Evolutionary conservation across 108 stramenopile species (phyloP).

Genomic region (Pseudonitzschia multistriata): DNA sequence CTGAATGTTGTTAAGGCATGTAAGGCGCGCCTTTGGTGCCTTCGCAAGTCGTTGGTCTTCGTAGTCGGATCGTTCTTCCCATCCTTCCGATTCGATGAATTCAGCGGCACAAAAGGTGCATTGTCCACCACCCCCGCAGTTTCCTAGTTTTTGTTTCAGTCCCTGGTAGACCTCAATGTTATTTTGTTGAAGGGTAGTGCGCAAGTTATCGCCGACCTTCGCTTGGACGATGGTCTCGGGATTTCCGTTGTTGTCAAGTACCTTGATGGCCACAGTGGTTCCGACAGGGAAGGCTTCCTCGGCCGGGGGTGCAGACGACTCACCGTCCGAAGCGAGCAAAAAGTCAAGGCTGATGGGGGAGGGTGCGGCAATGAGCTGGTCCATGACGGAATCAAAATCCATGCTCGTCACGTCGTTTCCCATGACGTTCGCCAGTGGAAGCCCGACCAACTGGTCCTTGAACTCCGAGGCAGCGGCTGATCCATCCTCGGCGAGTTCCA

Average conservation of each 20-base stretch:
- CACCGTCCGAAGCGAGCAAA: background rate
- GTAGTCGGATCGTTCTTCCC: slow-evolving; percentile 71
- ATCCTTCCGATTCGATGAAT: slow-evolving; percentile 56
- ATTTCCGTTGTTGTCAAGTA: slow-evolving; percentile 52
- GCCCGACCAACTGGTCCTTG: slow-evolving; percentile 39
- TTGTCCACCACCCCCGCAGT: slow-evolving; percentile 75
- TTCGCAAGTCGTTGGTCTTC: slow-evolving; percentile 59
- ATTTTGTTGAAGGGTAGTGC: slow-evolving; percentile 59
- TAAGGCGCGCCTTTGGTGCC: slow-evolving; percentile 46
- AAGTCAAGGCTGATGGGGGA: slow-evolving; percentile 60
- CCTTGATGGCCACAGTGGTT: slow-evolving; percentile 55
- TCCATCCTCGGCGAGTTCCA: slow-evolving; percentile 60
- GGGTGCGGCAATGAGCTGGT: slow-evolving; percentile 56
- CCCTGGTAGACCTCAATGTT: slow-evolving; percentile 75
- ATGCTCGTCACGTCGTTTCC: slow-evolving; percentile 53
- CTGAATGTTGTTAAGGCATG: slow-evolving; percentile 79
- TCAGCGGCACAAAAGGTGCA: slow-evolving; percentile 82
- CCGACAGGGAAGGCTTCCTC: slow-evolving; percentile 48
- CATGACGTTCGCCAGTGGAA: slow-evolving; percentile 45
- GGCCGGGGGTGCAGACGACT: slow-evolving; percentile 9
- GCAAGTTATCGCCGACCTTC: slow-evolving; percentile 81
- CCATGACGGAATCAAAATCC: slow-evolving; percentile 77
- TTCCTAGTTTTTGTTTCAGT: slow-evolving; percentile 53
- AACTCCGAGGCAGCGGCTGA: slow-evolving; percentile 43
- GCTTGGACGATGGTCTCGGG: slow-evolving; percentile 47